Conservation (phyloP, 768 basidiomycete species). For the Hericium rajendrae region DNA sequence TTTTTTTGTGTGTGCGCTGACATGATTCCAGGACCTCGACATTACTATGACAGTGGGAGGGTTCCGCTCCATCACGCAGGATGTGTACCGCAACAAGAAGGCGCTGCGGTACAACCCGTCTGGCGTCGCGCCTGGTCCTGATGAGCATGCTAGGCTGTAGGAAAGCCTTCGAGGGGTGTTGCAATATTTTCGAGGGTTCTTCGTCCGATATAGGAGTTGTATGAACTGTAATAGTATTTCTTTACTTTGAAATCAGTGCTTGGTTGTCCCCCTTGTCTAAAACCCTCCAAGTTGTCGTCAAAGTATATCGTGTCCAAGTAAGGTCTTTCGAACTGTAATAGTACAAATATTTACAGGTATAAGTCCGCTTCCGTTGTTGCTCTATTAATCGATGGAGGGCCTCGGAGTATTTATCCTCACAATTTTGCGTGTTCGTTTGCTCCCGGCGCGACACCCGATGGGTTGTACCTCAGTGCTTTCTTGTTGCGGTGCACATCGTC, state of each 20-base stretch:
- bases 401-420: constrained; percentile 3
- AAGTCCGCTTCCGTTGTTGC: no score
- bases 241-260: no score
- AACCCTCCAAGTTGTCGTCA: no score
- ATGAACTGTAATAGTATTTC: no score
- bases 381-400: no score
- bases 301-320: no score
- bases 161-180: not conserved
- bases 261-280: no score
- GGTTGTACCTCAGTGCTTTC: constrained; percentile 25
- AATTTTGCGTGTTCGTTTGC: constrained; percentile 25
- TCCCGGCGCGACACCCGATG: constrained; percentile 23
- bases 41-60: constrained; percentile 35
- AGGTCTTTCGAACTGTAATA: no score
- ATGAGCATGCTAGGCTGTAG: constrained; percentile 26
- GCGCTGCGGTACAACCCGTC: constrained; percentile 25
- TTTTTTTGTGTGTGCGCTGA: not conserved
- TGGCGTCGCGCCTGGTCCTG: constrained; percentile 21
- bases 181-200: no score
- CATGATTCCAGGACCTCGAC: constrained; percentile 25
- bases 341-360: no score
- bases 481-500: constrained; percentile 24
- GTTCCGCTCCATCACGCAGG: constrained; percentile 24
- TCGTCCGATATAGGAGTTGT: no score
- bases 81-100: constrained; percentile 23